Evolutionary conservation across 2,329 filamentous ascomycete genomes (phyloP), one percentile per base, ranked within the genome.

Genomic region (Pseudocercospora fijiensis): DNA sequence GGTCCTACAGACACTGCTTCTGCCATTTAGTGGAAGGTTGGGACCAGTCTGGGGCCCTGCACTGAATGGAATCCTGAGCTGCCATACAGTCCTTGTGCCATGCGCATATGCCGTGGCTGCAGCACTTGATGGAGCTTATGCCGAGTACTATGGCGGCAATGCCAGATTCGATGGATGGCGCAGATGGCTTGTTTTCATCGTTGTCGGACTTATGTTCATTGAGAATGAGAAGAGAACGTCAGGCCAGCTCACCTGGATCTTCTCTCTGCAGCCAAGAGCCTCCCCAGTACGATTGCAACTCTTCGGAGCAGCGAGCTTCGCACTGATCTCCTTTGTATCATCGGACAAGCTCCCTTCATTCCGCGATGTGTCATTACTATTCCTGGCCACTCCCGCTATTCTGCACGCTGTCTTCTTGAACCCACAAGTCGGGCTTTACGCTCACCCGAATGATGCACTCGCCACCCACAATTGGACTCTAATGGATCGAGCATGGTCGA

Each of bases 401-500:
- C 75, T 92, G 6, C 89, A 93, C 73, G 88, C 89, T 0, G 80
- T 87, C 28, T 80, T 88, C 37, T 82, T 88, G 59, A 97, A 97
- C 75, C 84, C 88, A 0, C 60, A 45, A 49, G 41, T 57, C 84
- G 28, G 58, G 18, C 16, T 41, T 24, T 61, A 86, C 56, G 85
- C 87, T 0, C 81, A 84, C 0, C 80, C 81, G 68, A 86, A 96
- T 72, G 78, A 79, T 4, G 88, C 86, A 0, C 79, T 98, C 49
- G 78, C 80, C 20, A 77, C 81, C 0, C 82, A 89, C 37, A 86
- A 89, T 16, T 98, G 89, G 84, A 84, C 86, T 1, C 78, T 98
- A 1, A 76, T 98, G 51, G 93, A 92, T 55, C 88, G 95, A 10
- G 84, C 86, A 68, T 95, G 98, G 77, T 96, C 92, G 0, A 78